Conservation (phyloP, 2,329 filamentous ascomycete genomes). For the Rhinocladiella similis region DNA sequence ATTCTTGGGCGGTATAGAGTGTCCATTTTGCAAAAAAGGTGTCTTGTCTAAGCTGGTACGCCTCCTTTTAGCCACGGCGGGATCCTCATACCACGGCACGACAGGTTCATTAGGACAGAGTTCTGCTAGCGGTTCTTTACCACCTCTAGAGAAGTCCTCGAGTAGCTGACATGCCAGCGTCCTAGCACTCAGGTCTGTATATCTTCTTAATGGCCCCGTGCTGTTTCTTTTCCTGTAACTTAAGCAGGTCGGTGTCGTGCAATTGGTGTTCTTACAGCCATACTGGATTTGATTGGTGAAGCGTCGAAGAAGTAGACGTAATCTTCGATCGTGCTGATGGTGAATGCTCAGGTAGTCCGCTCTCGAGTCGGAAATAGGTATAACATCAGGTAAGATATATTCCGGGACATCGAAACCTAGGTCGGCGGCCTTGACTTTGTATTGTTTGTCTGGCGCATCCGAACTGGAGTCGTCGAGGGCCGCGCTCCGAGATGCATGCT, state of each 20-base stretch:
- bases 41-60: slow-evolving; percentile 18
- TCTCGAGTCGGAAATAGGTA: slow-evolving; percentile 18
- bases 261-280: slow-evolving; percentile 70
- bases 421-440: slow-evolving; percentile 17
- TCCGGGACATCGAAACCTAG: slow-evolving; percentile 19
- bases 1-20: slow-evolving; percentile 6
- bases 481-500: slow-evolving; percentile 8
- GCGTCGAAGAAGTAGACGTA: slow-evolving; percentile 29
- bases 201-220: slow-evolving; percentile 70
- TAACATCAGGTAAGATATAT: slow-evolving; percentile 19
- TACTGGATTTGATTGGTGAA: slow-evolving; percentile 80
- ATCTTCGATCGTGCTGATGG: slow-evolving; percentile 28
- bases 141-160: slow-evolving; percentile 52
- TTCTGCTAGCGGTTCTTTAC: slow-evolving; percentile 55
- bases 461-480: slow-evolving; percentile 14
- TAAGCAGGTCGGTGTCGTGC: slow-evolving; percentile 76
- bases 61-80: slow-evolving; percentile 16
- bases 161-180: slow-evolving; percentile 79
- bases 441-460: slow-evolving; percentile 14
- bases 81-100: slow-evolving; percentile 29
- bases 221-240: slow-evolving; percentile 70
- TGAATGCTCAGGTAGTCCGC: slow-evolving; percentile 17
- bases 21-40: slow-evolving; percentile 5
- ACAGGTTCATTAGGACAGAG: slow-evolving; percentile 28
- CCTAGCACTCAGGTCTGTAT: slow-evolving; percentile 78